Base-by-base conservation (phyloP, 2,329 filamentous ascomycete genomes). In the Exophiala sp. region DNA sequence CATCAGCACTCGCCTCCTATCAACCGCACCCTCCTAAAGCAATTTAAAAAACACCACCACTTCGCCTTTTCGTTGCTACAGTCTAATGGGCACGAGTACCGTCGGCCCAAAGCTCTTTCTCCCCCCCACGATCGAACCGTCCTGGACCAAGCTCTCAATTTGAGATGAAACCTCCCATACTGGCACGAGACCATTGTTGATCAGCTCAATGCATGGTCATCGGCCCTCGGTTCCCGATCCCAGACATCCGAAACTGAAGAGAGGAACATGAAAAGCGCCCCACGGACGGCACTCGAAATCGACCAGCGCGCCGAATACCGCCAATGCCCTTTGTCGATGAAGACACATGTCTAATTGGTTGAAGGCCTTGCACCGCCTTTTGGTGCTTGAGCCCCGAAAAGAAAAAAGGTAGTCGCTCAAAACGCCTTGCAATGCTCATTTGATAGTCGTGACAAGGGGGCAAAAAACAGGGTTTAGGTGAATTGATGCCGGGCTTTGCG, bases 361-460 rank as follows among this genome's bases (percentile, higher is more conserved):
- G 55, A 53, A 46, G 50, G 46, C 37, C 35, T 30, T 45, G 37
- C 50, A 56, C 50, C 55, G 30, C 24, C 45, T 49, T 30, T 56
- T 53, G 52, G 46, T 47, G 55, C 49, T 41, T 52, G 34, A 46
- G 43, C 48, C 55, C 41, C 43, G 40, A 30, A 38, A 34, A 55
- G 50, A 50, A 47, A 52, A 48, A 46, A 53, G 39, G 44, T 38
- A 39, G 43, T 56, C 52, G 54, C 55, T 55, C 45, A 58, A 57
- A 58, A 60, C 58, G 58, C 58, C 58, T 46, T 58, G 58, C 58
- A 58, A 60, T 60, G 58, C 58, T 60, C 58, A 49, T 60, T 48
- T 22, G 50, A 54, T 54, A 57, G 50, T 57, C 54, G 54, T 57
- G 41, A 57, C 54, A 56, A 43, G 45, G n/a, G 14, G 7, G 11